Percentiles rank a stretch among this genome's conserved stretches.
These are phyloP conservation scores for Neodidymelliopsis sp. DNA, from an alignment of 2,329 filamentous ascomycete species.

Conservation along the genomic window DNA sequence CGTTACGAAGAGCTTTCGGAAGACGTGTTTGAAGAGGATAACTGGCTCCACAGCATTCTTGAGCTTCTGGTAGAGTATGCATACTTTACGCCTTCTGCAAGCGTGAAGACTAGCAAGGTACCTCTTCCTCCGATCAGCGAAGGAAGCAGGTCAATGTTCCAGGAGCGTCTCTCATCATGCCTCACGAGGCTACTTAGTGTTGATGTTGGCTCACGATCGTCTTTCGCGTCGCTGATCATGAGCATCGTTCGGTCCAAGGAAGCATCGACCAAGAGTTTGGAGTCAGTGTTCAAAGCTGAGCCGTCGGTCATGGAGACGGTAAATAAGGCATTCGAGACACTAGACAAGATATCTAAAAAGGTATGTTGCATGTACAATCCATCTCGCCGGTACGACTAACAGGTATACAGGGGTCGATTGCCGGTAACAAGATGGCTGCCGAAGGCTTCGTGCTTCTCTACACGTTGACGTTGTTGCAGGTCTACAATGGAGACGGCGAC, in stretches of 20 bases:
- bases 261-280: slow-evolving; percentile 43
- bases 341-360: slow-evolving; percentile 40
- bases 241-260: slow-evolving; percentile 38
- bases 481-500: slow-evolving; percentile 89
- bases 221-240: slow-evolving; percentile 40
- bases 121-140: slow-evolving; percentile 57
- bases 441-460: slow-evolving; percentile 82
- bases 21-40: slow-evolving; percentile 45
- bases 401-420: slow-evolving; percentile 29
- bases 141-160: slow-evolving; percentile 59
- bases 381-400: slow-evolving; percentile 10
- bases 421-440: slow-evolving; percentile 47
- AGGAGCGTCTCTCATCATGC: slow-evolving; percentile 63
- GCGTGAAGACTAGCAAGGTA: slow-evolving; percentile 41
- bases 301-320: slow-evolving; percentile 51
- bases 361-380: slow-evolving; percentile 13
- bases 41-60: slow-evolving; percentile 55
- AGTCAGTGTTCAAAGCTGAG: slow-evolving; percentile 59
- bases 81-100: slow-evolving; percentile 56
- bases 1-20: slow-evolving; percentile 31
- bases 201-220: slow-evolving; percentile 28
- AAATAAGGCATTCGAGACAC: slow-evolving; percentile 41
- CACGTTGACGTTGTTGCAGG: slow-evolving; percentile 82
- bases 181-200: slow-evolving; percentile 58
- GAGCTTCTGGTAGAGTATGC: slow-evolving; percentile 57